Base-by-base conservation (phyloP, 768 basidiomycete species). In the Leccinum subgranulosum region DNA sequence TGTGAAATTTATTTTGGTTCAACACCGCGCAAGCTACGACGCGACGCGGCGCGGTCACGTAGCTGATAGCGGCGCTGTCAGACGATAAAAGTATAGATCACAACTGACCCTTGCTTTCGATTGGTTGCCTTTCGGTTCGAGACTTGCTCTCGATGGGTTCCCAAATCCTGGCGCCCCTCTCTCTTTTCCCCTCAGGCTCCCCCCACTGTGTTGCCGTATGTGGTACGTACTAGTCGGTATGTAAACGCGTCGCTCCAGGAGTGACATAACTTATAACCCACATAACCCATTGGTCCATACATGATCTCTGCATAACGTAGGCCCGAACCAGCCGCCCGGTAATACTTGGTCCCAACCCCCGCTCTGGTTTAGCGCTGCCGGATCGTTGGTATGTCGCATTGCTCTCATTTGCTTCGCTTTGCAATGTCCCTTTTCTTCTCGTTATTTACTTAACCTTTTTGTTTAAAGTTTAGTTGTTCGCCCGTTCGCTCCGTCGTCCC, bases 1-100 rank as follows among this genome's bases (percentile, higher is more conserved):
- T 60, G 41, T 29, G 49, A 48, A 27, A 27, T 52, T 46, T 43
- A 19, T 19, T 43, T 19, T 19, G 10, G 41, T 43, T 43, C 41
- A 11, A 49, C 12, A 46, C 45, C 21, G 15, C n/a, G 17, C 53
- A 52, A 19, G 54, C 53, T 54, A 54, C 56, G 64, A 66, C 14
- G 29, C 43, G 41, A 14, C 43, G 39, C 39, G n/a, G 2, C n/a
- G n/a, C 9, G 39, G 17, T 41, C 39, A 10, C n/a, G 10, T 41
- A n/a, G 23, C 23, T 23, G 23, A 23, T 23, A 23, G 41, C 19
- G 41, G 41, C 19, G 11, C 11, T 43, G 41, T 43, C 41, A 43
- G n/a, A 3, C 10, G 11, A 19, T 43, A 11, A 14, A 3, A 39
- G 34, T 36, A 43, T 43, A 19, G 11, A 43, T 43, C 19, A 3